Conservation (phyloP, 2,329 filamentous ascomycete genomes). For the Waltergamsia citrina region DNA sequence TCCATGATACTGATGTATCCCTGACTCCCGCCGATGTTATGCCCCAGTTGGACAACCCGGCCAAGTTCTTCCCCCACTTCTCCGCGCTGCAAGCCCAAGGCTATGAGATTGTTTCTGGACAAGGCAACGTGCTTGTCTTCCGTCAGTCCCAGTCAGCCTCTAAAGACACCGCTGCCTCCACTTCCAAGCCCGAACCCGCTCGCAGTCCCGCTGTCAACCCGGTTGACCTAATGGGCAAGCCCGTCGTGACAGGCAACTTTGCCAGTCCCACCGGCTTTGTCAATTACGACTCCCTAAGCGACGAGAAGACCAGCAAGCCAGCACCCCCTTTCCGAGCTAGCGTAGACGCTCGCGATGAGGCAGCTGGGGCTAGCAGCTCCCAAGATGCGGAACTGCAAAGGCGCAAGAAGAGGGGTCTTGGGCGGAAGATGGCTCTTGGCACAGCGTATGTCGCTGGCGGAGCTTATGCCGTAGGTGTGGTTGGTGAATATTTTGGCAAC, state of each 20-base stretch:
- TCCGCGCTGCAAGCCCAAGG: slow-evolving; percentile 47
- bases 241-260: slow-evolving; percentile 42
- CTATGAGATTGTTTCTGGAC: slow-evolving; percentile 57
- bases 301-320: slow-evolving; percentile 15
- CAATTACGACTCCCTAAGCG: slow-evolving; percentile 41
- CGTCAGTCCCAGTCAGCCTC: slow-evolving; percentile 39
- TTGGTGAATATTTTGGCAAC: slow-evolving; percentile 48
- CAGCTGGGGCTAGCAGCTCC: slow-evolving; percentile 19
- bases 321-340: slow-evolving; percentile 27
- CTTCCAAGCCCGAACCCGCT: slow-evolving; percentile 1
- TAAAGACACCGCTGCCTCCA: not conserved
- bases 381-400: slow-evolving; percentile 9
- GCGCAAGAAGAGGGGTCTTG: slow-evolving; percentile 27
- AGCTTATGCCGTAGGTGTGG: slow-evolving; percentile 48
- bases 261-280: slow-evolving; percentile 58
- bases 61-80: slow-evolving; percentile 58
- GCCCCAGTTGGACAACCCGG: slow-evolving; percentile 49
- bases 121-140: slow-evolving; percentile 55
- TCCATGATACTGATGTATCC: slow-evolving; percentile 34
- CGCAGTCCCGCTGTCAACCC: slow-evolving; percentile 37
- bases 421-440: slow-evolving; percentile 40
- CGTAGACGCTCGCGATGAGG: slow-evolving; percentile 33
- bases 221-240: slow-evolving; percentile 43
- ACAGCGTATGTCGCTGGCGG: slow-evolving; percentile 44
- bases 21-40: slow-evolving; percentile 52